Conservation (phyloP, 2,329 filamentous ascomycete genomes). For the Talaromyces sp. region DNA sequence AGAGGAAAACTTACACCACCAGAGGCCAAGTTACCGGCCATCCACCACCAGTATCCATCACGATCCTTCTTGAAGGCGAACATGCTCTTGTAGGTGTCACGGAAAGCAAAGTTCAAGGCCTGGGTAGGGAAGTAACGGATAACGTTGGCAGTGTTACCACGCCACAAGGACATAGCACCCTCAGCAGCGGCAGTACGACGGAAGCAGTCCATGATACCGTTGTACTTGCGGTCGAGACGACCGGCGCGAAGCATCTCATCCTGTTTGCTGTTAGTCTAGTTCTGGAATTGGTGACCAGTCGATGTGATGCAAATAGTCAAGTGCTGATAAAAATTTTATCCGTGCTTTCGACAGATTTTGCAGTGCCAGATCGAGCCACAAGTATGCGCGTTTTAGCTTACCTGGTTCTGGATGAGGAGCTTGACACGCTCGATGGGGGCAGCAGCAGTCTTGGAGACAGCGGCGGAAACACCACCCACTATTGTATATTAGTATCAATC, state of each 20-base stretch:
- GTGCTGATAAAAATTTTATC: neutral
- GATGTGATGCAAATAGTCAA: neutral
- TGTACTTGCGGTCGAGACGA: conserved; percentile 97
- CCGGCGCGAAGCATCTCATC: conserved; percentile 99
- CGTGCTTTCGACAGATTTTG: neutral
- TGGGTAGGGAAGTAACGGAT: conserved; percentile 99
- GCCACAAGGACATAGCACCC: conserved; percentile 94
- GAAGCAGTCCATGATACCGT: conserved; percentile 94
- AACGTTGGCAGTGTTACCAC: conserved; percentile 99
- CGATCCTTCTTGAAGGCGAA: conserved; percentile 99
- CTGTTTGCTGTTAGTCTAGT: conserved; percentile 48
- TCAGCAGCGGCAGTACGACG: conserved; percentile 81
- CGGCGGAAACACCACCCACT: conserved; percentile 99
- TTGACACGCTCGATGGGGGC: conserved; percentile 99
- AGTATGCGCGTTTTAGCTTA: conserved; percentile 52
- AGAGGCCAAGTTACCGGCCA: conserved; percentile 98
- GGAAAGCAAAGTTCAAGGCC: conserved; percentile 99
- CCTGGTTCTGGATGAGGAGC: conserved; percentile 99
- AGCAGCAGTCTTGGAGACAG: conserved; percentile 99
- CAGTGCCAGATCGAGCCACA: neutral
- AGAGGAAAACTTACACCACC: conserved; percentile 78
- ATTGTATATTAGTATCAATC: conserved; percentile 22
- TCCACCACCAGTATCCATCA: conserved; percentile 98
- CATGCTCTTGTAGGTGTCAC: conserved; percentile 99
- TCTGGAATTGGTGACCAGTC: neutral